Percentiles rank a stretch among this genome's conserved stretches.
These are phyloP conservation scores for Alternaria consortialis DNA, from an alignment of 2,329 filamentous ascomycete genomes.

Conservation along the genomic window DNA sequence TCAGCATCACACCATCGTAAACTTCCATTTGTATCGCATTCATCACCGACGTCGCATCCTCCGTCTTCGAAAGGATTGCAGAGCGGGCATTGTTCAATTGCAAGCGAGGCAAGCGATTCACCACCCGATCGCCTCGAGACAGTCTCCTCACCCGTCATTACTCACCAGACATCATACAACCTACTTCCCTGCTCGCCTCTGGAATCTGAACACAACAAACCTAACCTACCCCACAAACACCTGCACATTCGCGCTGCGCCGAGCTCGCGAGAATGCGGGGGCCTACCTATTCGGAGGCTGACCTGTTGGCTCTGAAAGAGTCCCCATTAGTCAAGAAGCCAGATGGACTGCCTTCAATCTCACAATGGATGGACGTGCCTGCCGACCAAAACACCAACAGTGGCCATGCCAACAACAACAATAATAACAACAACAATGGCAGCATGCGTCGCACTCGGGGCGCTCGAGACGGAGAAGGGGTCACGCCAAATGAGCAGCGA, in stretches of 20 bases:
- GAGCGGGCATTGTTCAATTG: constrained; percentile 24
- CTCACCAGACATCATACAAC: constrained; percentile 13
- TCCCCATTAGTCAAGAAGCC: constrained; percentile 88
- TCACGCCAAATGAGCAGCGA: constrained; percentile 37
- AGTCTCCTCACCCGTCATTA: constrained; percentile 20
- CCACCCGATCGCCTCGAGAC: constrained; percentile 28
- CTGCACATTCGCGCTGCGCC: constrained; percentile 16
- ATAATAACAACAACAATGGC: constrained; percentile 32
- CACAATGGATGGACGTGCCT: constrained; percentile 93
- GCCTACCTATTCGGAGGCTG: constrained; percentile 73
- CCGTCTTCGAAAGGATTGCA: constrained; percentile 19
- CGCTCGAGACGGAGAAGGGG: constrained; percentile 39
- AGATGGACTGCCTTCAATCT: constrained; percentile 77
- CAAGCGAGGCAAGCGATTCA: constrained; percentile 29
- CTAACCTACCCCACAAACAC: constrained; percentile 27
- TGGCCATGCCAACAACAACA: constrained; percentile 36
- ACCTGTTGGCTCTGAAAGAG: constrained; percentile 76
- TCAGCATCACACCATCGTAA: constrained; percentile 2
- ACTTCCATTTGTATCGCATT: constrained; percentile 9
- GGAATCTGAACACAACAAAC: constrained; percentile 10
- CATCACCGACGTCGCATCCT: constrained; percentile 23
- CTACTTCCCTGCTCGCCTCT: constrained; percentile 6
- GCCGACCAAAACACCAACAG: constrained; percentile 39
- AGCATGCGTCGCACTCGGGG: constrained; percentile 37
- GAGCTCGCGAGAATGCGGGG: constrained; percentile 40